Conservation (phyloP, 2,329 filamentous ascomycete genomes). For the Ceratocystis eucalypticola region DNA sequence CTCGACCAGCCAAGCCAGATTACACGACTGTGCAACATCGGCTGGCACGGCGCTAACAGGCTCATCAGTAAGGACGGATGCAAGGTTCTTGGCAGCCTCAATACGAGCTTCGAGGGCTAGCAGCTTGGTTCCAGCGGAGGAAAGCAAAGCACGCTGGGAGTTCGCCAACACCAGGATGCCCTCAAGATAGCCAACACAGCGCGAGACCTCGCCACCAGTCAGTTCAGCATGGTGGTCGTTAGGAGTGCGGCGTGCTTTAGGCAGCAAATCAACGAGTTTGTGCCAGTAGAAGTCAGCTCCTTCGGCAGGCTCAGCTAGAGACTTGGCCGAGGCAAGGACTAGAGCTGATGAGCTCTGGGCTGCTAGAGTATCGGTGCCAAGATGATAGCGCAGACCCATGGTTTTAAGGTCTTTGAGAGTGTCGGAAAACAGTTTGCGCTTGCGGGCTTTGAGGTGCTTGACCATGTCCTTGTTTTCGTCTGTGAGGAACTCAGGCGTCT, state of each 20-base stretch:
- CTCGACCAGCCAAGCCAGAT: slow-evolving; percentile 48
- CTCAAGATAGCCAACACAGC: slow-evolving; percentile 77
- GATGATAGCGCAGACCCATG: slow-evolving; percentile 82
- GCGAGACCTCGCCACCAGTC: slow-evolving; percentile 61
- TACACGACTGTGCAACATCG: slow-evolving; percentile 4
- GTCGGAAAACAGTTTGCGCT: slow-evolving; percentile 81
- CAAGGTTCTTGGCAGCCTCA: slow-evolving; percentile 9
- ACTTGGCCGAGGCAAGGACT: slow-evolving; percentile 48
- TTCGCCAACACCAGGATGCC: slow-evolving; percentile 59
- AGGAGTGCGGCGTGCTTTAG: slow-evolving; percentile 50
- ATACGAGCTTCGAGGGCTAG: slow-evolving; percentile 5
- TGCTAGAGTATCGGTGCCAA: slow-evolving; percentile 57
- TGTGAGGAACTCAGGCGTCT: slow-evolving; percentile 66
- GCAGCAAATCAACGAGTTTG: slow-evolving; percentile 60
- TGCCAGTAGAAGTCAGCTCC: slow-evolving; percentile 41
- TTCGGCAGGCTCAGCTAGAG: slow-evolving; percentile 27
- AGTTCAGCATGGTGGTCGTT: slow-evolving; percentile 74
- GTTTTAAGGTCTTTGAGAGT: slow-evolving; percentile 67
- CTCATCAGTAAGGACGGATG: slow-evolving; percentile 1
- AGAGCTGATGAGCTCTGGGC: slow-evolving; percentile 58
- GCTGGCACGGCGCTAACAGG: background rate
- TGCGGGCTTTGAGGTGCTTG: slow-evolving; percentile 81
- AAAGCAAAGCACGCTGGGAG: slow-evolving; percentile 40
- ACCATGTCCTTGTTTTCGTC: slow-evolving; percentile 76
- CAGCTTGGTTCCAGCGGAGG: slow-evolving; percentile 20